Evolutionary conservation across 1,284 basidiomycete species (phyloP), one percentile per base, ranked within the genome.

Genomic region (Cutaneotrichosporon dermatis): DNA sequence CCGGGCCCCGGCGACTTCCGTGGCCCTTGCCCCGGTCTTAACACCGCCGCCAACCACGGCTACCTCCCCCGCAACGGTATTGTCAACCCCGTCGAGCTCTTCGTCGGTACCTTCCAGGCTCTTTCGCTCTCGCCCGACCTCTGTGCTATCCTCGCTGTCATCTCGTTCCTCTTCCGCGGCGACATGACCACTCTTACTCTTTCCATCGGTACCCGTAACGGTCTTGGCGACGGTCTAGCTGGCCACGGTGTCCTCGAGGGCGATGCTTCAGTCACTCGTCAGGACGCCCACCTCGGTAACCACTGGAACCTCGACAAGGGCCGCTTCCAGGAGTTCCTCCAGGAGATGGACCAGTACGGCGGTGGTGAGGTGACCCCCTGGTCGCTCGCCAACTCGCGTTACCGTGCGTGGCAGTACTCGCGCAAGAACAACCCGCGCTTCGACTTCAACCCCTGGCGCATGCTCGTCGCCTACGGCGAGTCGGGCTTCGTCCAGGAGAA

Each of bases 11-110:
- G 58, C 10, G 66, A 73, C 51, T 62, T 62, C 41, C 69, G 70
- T 13, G 74, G 75, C 44, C 69, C 70, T 9, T 77, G 74, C 61
- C 75, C 75, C 4, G 74, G 73, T 36, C 65, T 78, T 42, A 77
- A 76, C 67, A 71, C 72, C 0, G 54, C 72, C 11, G 75, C 75
- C 39, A 74, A 73, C 56, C 71, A 75, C 62, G 70, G 70, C 46
- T 69, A 68, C 63, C 43, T 63, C 34, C 65, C 63, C 40, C 62
- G 70, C 36, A 65, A 60, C 57, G 76, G 76, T 41, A 62, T 78
- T 42, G 66, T 74, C 50, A 71, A 67, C 40, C 61, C 64, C 40
- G 55, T 61, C 55, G 61, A 73, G 56, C 66, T 73, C 50, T 59
- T 72, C 34, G 42, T 64, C 25, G 68, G 62, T 48, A 61, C 60